Conservation (phyloP, 2,329 filamentous ascomycete genomes). For the Trichoderma sp. region DNA sequence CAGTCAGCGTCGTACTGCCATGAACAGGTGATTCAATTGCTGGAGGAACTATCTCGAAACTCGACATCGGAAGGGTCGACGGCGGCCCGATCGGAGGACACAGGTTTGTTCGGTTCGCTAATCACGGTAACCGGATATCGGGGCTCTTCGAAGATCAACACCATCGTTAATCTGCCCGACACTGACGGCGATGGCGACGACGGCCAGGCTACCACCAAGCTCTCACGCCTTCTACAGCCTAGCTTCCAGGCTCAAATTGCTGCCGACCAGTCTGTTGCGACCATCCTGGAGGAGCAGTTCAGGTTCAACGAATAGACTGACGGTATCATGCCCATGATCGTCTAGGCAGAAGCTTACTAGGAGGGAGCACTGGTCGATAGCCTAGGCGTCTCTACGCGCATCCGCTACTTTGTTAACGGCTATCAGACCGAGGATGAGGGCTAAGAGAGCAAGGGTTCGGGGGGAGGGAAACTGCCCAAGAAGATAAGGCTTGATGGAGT, state of each 20-base stretch:
- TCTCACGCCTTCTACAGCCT: neutral
- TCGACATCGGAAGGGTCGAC: neutral
- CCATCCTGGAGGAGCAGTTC: neutral
- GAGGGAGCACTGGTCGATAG: neutral
- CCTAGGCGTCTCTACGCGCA: neutral
- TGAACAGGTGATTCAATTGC: neutral
- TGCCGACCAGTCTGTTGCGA: neutral
- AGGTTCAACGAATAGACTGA: neutral
- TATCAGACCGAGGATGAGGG: neutral
- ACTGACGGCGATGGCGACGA: neutral
- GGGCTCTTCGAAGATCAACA: neutral
- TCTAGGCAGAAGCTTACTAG: neutral
- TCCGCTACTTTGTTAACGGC: neutral
- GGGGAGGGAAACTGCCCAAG: neutral
- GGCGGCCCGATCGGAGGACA: neutral
- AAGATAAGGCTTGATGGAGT: neutral
- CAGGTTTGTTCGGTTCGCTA: neutral
- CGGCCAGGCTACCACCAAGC: neutral
- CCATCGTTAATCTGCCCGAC: neutral
- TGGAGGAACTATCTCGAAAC: neutral
- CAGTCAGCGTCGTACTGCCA: neutral
- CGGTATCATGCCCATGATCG: neutral
- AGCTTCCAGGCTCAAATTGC: neutral
- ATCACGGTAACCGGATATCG: neutral
- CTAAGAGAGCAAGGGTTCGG: neutral